Evolutionary conservation across 306 rosid species (phyloP).

Genomic region (Cucumis cinereus): DNA sequence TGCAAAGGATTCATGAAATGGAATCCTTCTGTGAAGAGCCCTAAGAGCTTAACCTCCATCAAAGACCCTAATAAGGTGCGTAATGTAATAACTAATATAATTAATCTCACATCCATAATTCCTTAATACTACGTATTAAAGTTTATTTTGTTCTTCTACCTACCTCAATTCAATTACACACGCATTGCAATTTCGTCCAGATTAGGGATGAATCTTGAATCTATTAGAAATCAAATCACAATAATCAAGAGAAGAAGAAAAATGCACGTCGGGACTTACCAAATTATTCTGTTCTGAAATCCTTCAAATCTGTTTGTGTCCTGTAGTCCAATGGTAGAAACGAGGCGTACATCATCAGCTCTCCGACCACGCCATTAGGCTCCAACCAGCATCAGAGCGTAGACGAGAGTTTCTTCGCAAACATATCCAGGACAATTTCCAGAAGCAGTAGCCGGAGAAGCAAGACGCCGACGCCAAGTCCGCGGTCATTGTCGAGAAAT

Average conservation of each 20-base stretch:
- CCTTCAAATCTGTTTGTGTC: neutral
- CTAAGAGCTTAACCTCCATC: neutral
- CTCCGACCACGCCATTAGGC: constrained; percentile 16
- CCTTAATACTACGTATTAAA: neutral
- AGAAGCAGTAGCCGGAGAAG: constrained; percentile 35
- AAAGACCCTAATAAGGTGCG: constrained; percentile 16
- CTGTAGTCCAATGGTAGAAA: constrained; percentile 1
- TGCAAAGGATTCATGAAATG: constrained; percentile 40
- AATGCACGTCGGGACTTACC: neutral
- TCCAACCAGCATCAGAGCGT: constrained; percentile 18
- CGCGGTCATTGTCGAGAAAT: constrained; percentile 22
- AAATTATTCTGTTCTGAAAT: neutral
- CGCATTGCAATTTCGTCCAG: neutral
- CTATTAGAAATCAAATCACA: neutral
- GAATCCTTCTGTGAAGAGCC: constrained; percentile 17
- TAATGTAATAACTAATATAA: no score
- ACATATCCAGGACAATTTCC: constrained; percentile 18
- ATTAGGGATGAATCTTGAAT: neutral
- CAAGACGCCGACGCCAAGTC: constrained; percentile 50
- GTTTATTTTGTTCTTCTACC: neutral
- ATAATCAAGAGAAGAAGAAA: neutral
- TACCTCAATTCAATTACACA: neutral
- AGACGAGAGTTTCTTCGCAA: constrained; percentile 33
- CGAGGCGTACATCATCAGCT: constrained; percentile 10
- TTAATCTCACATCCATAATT: neutral